Base-by-base conservation (phyloP, 495 filamentous ascomycete species). In the Penicillium salamii region DNA sequence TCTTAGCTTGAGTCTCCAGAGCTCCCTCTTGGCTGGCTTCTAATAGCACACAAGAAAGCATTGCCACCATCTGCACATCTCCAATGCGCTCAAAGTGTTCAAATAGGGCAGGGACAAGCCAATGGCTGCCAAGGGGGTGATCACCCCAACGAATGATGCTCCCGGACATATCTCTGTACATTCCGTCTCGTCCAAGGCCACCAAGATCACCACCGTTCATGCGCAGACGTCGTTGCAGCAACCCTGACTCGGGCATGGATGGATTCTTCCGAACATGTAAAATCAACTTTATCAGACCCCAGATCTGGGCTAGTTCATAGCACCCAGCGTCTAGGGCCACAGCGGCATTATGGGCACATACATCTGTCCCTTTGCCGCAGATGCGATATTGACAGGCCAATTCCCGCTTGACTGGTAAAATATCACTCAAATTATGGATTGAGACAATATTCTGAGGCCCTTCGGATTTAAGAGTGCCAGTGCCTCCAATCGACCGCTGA, bases 31-130 rank as follows among this genome's bases (percentile, higher is more conserved):
- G 49, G 43, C 65, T 69, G 11, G 82, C 76, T 49, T 95, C 88
- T 41, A 82, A 82, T 46, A 97, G 85, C 36, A 96, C 83, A 61
- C 91, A 95, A 1, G 91, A 86, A 11, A 97, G 78, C 91, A 96
- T 95, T 28, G 90, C 92, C 14, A 96, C 75, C 91, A 96, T 96
- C 64, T 97, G 91, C 3, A 92, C 71, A 61, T 97, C 90, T 2
- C 83, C 89, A 23, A 84, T 72, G 31, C 72, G 78, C 61, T 95
- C 90, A 53, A 88, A 96, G 62, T 95, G 80, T 12, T 80, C 77
- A 57, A 96, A 90, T 13, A 71, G 61, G 11, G 62, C 67, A 21
- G 67, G 71, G 2, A 97, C 85, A 28, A 97, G 74, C 74, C 84
- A 86, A 32, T 76, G 74, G n/a, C 78, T 71, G 12, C 85, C 90